phyloP scores from a whole-genome alignment of 1,284 basidiomycete species.

The Pholiota adiposa region DNA sequence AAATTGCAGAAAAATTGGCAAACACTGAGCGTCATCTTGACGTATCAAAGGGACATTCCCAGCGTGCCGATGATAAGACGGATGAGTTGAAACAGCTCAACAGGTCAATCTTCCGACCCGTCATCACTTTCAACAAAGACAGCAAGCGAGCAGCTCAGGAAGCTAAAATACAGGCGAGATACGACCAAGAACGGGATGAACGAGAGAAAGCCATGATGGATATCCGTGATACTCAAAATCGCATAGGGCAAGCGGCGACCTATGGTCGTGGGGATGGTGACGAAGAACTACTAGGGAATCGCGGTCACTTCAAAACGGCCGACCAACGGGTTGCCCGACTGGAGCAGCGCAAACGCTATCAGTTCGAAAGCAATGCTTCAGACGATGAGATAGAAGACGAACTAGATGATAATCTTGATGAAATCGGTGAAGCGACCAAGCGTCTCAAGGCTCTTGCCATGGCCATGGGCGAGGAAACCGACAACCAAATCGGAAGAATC shows the following conservation, averaged over 20 bases:
- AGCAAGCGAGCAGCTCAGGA: conserved; percentile 91
- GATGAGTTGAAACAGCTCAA: conserved; percentile 95
- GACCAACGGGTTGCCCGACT: conserved; percentile 56
- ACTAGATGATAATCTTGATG: conserved; percentile 90
- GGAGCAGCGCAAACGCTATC: conserved; percentile 83
- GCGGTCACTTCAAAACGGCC: conserved; percentile 49
- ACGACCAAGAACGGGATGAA: conserved; percentile 87
- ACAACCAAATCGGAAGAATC: conserved; percentile 76
- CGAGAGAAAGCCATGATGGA: conserved; percentile 87
- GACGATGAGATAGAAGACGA: conserved; percentile 96
- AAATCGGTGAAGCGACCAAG: conserved; percentile 83
- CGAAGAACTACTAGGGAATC: conserved; percentile 50
- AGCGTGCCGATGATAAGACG: conserved; percentile 91
- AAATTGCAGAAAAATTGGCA: conserved; percentile 76
- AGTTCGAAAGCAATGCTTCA: conserved; percentile 94
- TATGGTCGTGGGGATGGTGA: conserved; percentile 54
- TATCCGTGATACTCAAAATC: conserved; percentile 85
- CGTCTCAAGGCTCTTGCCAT: conserved; percentile 84
- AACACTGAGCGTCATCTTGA: conserved; percentile 97
- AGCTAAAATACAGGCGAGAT: conserved; percentile 85
- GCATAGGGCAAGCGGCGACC: conserved; percentile 77
- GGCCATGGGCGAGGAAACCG: conserved; percentile 85
- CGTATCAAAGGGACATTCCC: conserved; percentile 88
- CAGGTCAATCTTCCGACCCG: conserved; percentile 93
- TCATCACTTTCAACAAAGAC: conserved; percentile 90